Evolutionary conservation across 495 filamentous ascomycete genomes (phyloP).

Genomic region (Penicillium pulvis): DNA sequence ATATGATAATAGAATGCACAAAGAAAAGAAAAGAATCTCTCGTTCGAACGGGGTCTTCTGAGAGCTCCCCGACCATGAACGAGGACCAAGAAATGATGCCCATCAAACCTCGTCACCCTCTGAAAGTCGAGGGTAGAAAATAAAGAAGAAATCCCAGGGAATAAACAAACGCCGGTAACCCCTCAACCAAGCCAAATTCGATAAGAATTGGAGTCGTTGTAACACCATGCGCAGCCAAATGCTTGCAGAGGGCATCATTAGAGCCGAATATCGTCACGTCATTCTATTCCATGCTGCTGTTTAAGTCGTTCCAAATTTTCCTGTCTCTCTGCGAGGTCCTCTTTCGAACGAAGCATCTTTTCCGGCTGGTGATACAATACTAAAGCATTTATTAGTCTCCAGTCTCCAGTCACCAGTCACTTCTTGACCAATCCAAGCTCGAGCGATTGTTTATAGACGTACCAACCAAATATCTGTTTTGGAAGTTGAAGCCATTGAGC

Average conservation of each 20-base stretch:
- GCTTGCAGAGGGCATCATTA: slow-evolving; percentile 43
- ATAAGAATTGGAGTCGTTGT: slow-evolving; percentile 35
- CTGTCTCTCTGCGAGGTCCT: slow-evolving; percentile 90
- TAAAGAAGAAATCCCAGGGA: slow-evolving; percentile 28
- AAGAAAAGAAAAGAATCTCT: slow-evolving; percentile 19
- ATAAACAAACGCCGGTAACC: slow-evolving; percentile 36
- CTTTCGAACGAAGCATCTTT: slow-evolving; percentile 91
- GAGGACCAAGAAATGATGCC: slow-evolving; percentile 9
- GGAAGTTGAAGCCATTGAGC: slow-evolving; percentile 99
- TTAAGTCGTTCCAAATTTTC: slow-evolving; percentile 98
- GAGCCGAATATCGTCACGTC: slow-evolving; percentile 48
- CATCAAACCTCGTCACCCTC: slow-evolving; percentile 18
- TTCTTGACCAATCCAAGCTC: not conserved
- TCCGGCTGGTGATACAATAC: slow-evolving; percentile 98
- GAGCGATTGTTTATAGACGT: slow-evolving; percentile 39
- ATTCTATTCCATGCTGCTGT: slow-evolving; percentile 97
- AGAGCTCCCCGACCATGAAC: slow-evolving; percentile 7
- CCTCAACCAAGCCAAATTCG: slow-evolving; percentile 43
- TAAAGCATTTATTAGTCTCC: slow-evolving; percentile 34
- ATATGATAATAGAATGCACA: slow-evolving; percentile 13
- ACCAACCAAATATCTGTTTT: slow-evolving; percentile 99
- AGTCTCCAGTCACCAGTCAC: slow-evolving; percentile 8
- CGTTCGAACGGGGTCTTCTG: slow-evolving; percentile 9
- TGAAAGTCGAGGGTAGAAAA: slow-evolving; percentile 6
- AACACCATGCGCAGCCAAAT: slow-evolving; percentile 42